These are phyloP conservation scores for Rhodamnia argentea DNA, from an alignment of 345 rosid genomes.

Conservation along the genomic window DNA sequence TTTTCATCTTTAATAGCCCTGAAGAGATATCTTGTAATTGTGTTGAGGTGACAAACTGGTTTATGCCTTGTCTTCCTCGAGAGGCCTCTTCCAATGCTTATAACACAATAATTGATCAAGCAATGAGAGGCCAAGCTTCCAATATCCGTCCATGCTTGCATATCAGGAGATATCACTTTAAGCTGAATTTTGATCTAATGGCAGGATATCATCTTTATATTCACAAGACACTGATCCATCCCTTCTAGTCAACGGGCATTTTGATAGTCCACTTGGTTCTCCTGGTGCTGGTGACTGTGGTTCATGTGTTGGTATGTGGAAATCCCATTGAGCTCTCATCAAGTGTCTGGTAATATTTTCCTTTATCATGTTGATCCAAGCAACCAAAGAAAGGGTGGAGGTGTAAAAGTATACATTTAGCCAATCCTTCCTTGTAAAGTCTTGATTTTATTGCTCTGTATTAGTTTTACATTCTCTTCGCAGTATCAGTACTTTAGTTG, in stretches of 20 bases:
- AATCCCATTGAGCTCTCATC: not conserved
- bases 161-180: not conserved
- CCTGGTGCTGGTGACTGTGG: constrained; percentile 99
- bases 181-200: constrained; percentile 3
- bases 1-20: not conserved
- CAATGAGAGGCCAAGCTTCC: not conserved
- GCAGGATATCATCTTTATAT: constrained; percentile 70
- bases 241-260: constrained; percentile 90
- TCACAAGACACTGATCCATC: constrained; percentile 62
- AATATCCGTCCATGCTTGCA: not conserved
- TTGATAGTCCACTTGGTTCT: constrained; percentile 82
- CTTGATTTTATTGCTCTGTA: not conserved
- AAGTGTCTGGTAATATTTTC: not conserved
- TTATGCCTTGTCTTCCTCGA: not conserved
- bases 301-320: constrained; percentile 80
- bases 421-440: not conserved
- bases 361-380: not conserved
- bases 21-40: not conserved
- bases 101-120: not conserved
- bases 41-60: not conserved
- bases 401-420: not conserved
- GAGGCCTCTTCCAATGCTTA: not conserved
- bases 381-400: not conserved
- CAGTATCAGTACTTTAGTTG: not conserved
- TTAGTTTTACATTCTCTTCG: not conserved